phyloP scores from a whole-genome alignment of 805 yeast genomes.

The Cyberlindnera xylosilytica region DNA sequence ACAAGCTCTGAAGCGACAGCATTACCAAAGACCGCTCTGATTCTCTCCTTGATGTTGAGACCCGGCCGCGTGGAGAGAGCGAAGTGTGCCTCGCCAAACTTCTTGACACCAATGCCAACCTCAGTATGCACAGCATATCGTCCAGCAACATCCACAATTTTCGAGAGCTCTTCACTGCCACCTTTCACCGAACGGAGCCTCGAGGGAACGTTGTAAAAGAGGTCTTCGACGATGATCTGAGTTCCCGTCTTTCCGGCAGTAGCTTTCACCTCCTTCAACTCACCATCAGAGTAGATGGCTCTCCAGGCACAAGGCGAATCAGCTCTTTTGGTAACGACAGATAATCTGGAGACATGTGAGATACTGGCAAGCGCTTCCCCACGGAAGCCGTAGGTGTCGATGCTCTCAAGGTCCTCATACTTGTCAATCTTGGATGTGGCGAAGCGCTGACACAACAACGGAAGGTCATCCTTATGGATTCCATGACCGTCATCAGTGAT shows the following conservation, averaged over 20 bases:
- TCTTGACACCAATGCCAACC: conserved; percentile 78
- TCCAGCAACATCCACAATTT: conserved; percentile 78
- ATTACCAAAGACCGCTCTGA: conserved; percentile 71
- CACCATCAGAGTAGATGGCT: conserved; percentile 67
- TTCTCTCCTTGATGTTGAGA: conserved; percentile 57
- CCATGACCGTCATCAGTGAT: conserved; percentile 90
- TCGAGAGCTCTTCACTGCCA: conserved; percentile 69
- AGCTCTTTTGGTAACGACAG: conserved; percentile 71
- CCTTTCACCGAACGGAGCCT: conserved; percentile 65
- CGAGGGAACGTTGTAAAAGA: conserved; percentile 85
- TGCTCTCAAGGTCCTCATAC: conserved; percentile 70
- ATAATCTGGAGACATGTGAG: conserved; percentile 80
- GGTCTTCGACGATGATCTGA: conserved; percentile 77
- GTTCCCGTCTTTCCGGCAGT: conserved; percentile 90
- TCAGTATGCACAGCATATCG: conserved; percentile 73
- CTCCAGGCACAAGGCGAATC: conserved; percentile 67
- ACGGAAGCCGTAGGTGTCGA: conserved; percentile 87
- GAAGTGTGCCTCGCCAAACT: conserved; percentile 70
- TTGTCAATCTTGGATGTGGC: conserved; percentile 80
- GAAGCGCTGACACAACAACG: conserved; percentile 83
- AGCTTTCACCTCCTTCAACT: conserved; percentile 49
- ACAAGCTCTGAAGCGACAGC: conserved; percentile 63
- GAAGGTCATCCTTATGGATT: conserved; percentile 66
- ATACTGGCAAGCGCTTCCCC: conserved; percentile 97
- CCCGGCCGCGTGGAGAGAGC: conserved; percentile 57